Evolutionary conservation across 1,284 basidiomycete species (phyloP).

Genomic region (Takashimella tepidaria): DNA sequence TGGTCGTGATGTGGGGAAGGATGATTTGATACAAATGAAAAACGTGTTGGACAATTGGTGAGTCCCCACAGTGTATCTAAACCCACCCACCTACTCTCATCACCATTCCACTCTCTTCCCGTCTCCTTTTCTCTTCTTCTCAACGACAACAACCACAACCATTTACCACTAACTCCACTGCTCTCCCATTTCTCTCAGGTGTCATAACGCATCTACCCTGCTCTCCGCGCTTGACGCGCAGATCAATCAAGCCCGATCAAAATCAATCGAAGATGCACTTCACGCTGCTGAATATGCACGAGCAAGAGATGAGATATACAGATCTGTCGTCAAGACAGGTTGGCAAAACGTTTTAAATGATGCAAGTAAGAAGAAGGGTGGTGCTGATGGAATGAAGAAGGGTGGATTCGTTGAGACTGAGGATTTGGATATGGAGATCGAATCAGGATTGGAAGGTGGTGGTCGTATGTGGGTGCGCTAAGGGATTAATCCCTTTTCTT

Average conservation of each 20-base stretch:
- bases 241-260: constrained; percentile 19
- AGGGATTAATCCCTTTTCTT: neutral
- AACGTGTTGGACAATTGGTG: constrained; percentile 66
- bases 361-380: no score
- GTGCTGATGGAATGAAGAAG: neutral
- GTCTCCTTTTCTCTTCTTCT: constrained; percentile 6
- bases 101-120: neutral
- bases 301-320: neutral
- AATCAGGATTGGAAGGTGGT: no score
- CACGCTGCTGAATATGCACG: neutral
- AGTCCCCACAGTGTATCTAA: no score
- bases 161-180: neutral
- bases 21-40: constrained; percentile 59
- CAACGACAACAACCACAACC: neutral
- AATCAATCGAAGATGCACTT: neutral
- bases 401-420: neutral
- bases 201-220: constrained; percentile 62
- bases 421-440: neutral
- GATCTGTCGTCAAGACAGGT: neutral
- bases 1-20: constrained; percentile 75
- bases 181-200: constrained; percentile 51
- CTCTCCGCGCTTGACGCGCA: constrained; percentile 54
- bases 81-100: neutral
- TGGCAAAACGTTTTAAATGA: neutral
- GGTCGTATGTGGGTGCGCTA: neutral